Base-by-base conservation (phyloP, 805 yeast species). In the Saccharomycopsis synnaedendra region DNA sequence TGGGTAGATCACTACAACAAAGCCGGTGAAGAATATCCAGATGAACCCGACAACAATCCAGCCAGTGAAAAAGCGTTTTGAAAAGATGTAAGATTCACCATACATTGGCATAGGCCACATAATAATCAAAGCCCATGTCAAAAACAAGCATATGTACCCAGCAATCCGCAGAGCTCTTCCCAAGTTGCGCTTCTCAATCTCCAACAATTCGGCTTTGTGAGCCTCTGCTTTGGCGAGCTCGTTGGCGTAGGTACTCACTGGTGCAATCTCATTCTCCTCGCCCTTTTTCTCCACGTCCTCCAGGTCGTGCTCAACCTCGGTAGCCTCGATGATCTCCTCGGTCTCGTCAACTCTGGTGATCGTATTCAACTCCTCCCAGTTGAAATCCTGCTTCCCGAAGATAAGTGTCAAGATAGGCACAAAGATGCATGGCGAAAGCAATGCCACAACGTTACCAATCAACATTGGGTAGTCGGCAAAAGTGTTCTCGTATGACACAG, bases 21-120 rank as follows among this genome's bases (percentile, higher is more conserved):
- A 71, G 0, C 77, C 78, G 36, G 83, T 74, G 57, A 74, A 69
- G 65, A 85, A 85, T 35, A 85, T 66, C 95, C 95, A 87, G 50
- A 86, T 77, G 46, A 88, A 76, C 50, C 82, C 78, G 32, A 87
- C 94, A 36, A 72, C 77, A 43, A 88, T 75, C 96, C 96, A 88
- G 41, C 95, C 96, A 5, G 93, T 84, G 64, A 87, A 88, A 66
- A 85, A 85, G 48, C 62, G 64, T 62, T 76, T 80, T 46, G 85
- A 76, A 64, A 87, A 88, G 39, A 87, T 69, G 59, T 87, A 87
- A 3, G 75, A 72, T 4, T 82, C 60, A 33, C 95, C 96, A 62
- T 82, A 87, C 93, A 88, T 82, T 55, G 96, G 96, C 87, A 87
- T 84, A 58, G 96, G 96, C 93, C 94, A 86, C 32, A 87, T 58